Evolutionary conservation across 441 rosid genomes (phyloP), one percentile per base, ranked within the genome.

Genomic region (Heliophila coronopifolia): DNA sequence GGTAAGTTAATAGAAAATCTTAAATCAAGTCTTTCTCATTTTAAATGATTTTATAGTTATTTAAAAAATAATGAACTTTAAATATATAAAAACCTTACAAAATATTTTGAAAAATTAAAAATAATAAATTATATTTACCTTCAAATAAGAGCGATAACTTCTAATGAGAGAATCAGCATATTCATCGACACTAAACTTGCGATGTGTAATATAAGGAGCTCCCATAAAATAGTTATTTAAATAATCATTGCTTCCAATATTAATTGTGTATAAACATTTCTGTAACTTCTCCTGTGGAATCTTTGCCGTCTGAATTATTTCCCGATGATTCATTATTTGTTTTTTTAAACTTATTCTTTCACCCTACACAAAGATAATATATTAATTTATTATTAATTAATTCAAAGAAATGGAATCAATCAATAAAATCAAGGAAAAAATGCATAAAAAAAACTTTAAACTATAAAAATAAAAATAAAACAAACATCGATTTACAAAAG

Each of bases 181-280:
- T 26, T 66, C 57, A 6, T 78, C 68, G 1, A 70, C 61, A 6
- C 61, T 54, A 36, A 40, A 67, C 0, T 15, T 26, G 14, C n/a
- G 4, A 26, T 70, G 54, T 20, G 71, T 73, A 0, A 23, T 31
- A 52, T 70, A 75, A 7, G 62, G 35, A 1, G 50, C 9, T 2
- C 75, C 76, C 76, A 62, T 19, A 52, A 79, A 77, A 67, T 80
- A 83, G 23, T 83, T 78, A 72, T 66, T 70, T 4, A 76, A 37
- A 67, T 76, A 80, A 25, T 83, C 92, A 36, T 80, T 78, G 60
- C 48, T 71, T 28, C 92, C 87, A 1, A 76, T 63, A 31, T 72
- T 77, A 9, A 83, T 67, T 1, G 83, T 54, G 47, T 76, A 77
- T 20, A 80, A 18, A 73, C 87, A 78, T 42, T 70, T 36, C 13